Evolutionary conservation across 2,329 filamentous ascomycete species (phyloP), one percentile per base, ranked within the genome.

Genomic region (Xylariales sp.): DNA sequence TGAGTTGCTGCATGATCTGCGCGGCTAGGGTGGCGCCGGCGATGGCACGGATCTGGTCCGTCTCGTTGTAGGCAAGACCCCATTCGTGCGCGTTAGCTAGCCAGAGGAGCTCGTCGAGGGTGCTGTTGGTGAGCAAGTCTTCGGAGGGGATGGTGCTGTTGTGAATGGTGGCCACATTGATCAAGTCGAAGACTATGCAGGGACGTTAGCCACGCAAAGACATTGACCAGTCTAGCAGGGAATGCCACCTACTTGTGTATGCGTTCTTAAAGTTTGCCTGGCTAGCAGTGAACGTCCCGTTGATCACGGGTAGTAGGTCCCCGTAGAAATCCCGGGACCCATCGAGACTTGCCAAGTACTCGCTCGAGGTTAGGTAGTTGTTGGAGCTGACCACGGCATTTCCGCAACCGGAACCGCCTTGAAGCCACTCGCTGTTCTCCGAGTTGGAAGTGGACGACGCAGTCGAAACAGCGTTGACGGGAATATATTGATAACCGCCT

Each of bases 401-500:
- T 58, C 63, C 65, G 60, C 79, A 83, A 7, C 73, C 73, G 44
- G 70, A 77, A 47, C 66, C 64, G 32, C 74, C 76, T 60, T 82
- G 78, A 1, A 82, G 67, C 78, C 78, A 82, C 18, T 65, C 70
- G 42, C 59, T 74, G 54, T 69, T 70, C 63, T 81, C 76, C 2
- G 74, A 68, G 50, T 79, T 74, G 5, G 69, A 64, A 18, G 70
- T 65, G 40, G 80, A 74, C 11, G 76, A 72, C 8, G 60, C 79
- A 2, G 69, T 71, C 3, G 69, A 60, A 20, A 85, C 71, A 3
- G 76, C 67, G 45, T 81, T 76, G 42, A 96, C 70, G 14, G 87
- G 86, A 51, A 95, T 84, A 46, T 93, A 78, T 64, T 96, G 90
- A 60, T 89, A 95, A 19, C 89, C 89, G 46, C 78, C 71, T 56